These are phyloP conservation scores for Quercus ilex DNA, from an alignment of 306 rosid genomes.

Conservation along the genomic window DNA sequence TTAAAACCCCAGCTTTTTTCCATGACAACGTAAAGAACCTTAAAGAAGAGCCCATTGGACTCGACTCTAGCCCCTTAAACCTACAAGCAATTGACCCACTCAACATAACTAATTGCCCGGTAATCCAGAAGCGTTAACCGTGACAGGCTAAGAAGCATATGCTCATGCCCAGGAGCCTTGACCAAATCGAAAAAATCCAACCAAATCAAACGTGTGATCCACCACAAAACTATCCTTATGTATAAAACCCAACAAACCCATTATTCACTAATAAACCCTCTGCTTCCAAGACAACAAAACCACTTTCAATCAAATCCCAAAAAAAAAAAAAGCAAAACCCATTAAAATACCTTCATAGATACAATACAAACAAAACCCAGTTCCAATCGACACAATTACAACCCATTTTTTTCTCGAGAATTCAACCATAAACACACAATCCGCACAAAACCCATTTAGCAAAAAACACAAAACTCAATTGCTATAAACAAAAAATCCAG, in stretches of 20 bases:
- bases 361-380: background rate
- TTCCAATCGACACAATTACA: background rate
- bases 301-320: background rate
- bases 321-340: background rate
- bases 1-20: background rate
- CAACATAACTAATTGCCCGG: background rate
- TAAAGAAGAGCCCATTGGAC: no score
- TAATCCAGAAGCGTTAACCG: no score
- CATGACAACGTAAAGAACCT: no score
- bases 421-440: background rate
- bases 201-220: background rate
- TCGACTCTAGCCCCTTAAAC: no score
- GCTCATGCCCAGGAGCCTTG: no score
- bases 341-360: background rate
- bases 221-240: background rate
- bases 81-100: background rate
- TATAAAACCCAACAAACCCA: background rate
- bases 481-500: no score
- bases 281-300: background rate
- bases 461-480: constrained; percentile 1
- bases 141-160: no score
- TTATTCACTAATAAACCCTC: background rate
- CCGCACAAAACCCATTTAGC: background rate
- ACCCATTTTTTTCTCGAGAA: background rate
- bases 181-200: background rate